Evolutionary conservation across 345 rosid genomes (phyloP).

Genomic region (rapeseed (Brassica napus)): DNA sequence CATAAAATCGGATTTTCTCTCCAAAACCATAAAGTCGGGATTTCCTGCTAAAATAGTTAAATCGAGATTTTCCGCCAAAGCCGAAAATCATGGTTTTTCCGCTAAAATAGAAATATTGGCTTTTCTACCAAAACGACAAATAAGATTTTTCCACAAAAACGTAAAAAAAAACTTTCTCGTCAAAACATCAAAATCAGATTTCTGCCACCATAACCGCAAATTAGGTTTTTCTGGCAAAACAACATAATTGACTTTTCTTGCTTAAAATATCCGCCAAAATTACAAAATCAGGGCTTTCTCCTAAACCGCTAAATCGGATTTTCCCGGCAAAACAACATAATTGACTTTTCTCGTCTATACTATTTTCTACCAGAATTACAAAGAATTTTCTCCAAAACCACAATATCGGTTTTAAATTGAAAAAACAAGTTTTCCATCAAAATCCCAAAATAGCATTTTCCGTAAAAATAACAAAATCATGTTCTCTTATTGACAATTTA

Average conservation of each 20-base stretch:
- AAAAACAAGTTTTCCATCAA: not conserved
- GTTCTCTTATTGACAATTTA: not conserved
- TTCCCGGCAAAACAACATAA: too few relatives aligned
- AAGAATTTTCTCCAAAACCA: not conserved
- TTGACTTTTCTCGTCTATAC: too few relatives aligned
- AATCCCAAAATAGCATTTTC: not conserved
- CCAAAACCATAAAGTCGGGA: too few relatives aligned
- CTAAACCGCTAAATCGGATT: too few relatives aligned
- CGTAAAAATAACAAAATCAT: not conserved
- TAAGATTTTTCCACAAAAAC: not conserved
- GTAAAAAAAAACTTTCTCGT: not conserved
- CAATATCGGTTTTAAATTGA: not conserved
- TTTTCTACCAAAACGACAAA: not conserved
- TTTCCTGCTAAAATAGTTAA: too few relatives aligned
- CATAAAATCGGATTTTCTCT: too few relatives aligned
- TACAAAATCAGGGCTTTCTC: not conserved
- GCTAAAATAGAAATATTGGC: too few relatives aligned
- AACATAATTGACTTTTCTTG: not conserved
- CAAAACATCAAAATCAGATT: not conserved
- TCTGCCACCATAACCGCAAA: not conserved
- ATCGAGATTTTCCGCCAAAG: not conserved
- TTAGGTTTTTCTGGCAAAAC: not conserved
- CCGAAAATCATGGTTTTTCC: not conserved
- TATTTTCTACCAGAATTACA: too few relatives aligned
- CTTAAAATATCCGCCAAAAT: not conserved